A percentile compares a stretch with the other conserved stretches of the same genome.
Conservation (phyloP, 805 yeast genomes). For the Metschnikowia dekortorum region DNA sequence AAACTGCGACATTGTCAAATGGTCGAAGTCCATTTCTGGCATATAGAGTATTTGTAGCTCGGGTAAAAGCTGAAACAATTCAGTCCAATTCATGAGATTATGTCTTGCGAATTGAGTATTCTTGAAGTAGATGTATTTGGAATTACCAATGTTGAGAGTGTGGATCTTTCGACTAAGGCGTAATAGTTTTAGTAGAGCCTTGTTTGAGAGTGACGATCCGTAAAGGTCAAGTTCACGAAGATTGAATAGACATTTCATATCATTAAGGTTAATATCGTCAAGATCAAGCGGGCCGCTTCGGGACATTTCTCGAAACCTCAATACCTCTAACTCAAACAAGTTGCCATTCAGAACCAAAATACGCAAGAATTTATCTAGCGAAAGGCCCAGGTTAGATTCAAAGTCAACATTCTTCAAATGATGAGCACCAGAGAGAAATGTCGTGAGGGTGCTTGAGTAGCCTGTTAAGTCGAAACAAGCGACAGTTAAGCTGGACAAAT, state of each 20-base stretch:
- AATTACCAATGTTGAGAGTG: constrained; percentile 14
- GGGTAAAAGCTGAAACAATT: constrained; percentile 17
- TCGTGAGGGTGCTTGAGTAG: constrained; percentile 21
- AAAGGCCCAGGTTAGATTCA: constrained; percentile 31
- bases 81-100: constrained; percentile 8
- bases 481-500: constrained; percentile 7
- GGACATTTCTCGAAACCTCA: constrained; percentile 29
- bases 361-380: constrained; percentile 25
- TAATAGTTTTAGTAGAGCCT: constrained; percentile 13
- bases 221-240: constrained; percentile 29
- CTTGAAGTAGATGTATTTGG: constrained; percentile 10
- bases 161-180: constrained; percentile 7
- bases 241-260: constrained; percentile 21
- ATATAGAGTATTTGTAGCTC: constrained; percentile 21
- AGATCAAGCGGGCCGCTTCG: constrained; percentile 21
- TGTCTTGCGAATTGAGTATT: constrained; percentile 11
- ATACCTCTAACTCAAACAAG: constrained; percentile 19
- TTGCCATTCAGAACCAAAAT: constrained; percentile 28
- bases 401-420: constrained; percentile 22
- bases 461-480: constrained; percentile 29
- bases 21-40: constrained; percentile 36
- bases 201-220: constrained; percentile 10
- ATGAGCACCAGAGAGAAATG: constrained; percentile 19
- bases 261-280: constrained; percentile 22
- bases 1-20: constrained; percentile 28